A percentile compares a stretch with the other conserved stretches of the same genome.
Conservation (phyloP, 2,329 filamentous ascomycete genomes). For the Botrytis sinoallii region DNA sequence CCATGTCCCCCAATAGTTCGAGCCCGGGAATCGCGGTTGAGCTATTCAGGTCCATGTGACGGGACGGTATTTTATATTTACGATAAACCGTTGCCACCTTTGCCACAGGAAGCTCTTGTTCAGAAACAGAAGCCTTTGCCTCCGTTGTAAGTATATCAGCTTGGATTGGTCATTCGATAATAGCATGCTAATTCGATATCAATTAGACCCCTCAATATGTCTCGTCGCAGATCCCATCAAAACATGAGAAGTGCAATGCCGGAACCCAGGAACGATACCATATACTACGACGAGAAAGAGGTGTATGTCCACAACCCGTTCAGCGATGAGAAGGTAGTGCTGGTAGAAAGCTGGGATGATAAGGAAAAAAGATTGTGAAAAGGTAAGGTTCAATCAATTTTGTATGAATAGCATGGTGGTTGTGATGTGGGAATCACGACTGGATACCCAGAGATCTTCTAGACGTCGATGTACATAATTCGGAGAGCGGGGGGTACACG, state of each 20-base stretch:
- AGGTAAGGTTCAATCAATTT: accelerated
- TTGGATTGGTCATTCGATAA: neutral
- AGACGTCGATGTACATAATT: neutral
- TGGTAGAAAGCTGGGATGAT: neutral
- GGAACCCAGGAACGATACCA: neutral
- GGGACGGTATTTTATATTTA: constrained; percentile 17
- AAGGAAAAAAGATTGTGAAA: neutral
- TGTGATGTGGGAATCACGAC: neutral
- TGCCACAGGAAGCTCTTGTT: constrained; percentile 8
- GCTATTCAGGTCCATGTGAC: constrained; percentile 6
- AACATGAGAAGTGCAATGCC: neutral
- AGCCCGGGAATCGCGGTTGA: neutral
- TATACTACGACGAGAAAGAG: constrained; percentile 15
- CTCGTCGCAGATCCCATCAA: neutral
- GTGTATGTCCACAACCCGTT: constrained; percentile 9
- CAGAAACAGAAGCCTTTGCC: constrained; percentile 15
- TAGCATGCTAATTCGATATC: neutral
- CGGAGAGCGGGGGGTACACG: too few species aligned
- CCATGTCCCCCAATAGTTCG: neutral
- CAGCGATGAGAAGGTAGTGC: constrained; percentile 16
- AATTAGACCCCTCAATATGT: constrained; percentile 2
- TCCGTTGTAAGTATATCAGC: neutral
- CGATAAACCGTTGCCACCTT: constrained; percentile 15
- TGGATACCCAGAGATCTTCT: too few species aligned
- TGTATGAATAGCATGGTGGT: neutral